Conservation (phyloP, 1,284 basidiomycete genomes). For the Pseudozyma sp. region DNA sequence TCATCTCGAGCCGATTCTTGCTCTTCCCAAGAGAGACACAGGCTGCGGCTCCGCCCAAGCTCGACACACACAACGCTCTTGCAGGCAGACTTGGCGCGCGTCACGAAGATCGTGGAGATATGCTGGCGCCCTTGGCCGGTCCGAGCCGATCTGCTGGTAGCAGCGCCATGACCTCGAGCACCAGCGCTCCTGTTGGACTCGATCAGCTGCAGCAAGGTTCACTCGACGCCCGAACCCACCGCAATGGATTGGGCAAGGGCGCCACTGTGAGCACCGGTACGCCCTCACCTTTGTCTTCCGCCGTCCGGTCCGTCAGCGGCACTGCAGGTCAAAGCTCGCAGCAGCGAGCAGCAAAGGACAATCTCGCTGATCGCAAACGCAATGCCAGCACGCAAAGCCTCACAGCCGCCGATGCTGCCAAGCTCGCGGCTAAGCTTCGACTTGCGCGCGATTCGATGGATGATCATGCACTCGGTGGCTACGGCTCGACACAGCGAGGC, state of each 20-base stretch:
- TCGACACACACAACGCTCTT: constrained; percentile 60
- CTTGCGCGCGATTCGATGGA: constrained; percentile 55
- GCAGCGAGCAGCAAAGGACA: constrained; percentile 17
- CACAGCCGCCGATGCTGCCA: constrained; percentile 59
- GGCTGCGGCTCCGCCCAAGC: constrained; percentile 53
- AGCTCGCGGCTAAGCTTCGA: constrained; percentile 59
- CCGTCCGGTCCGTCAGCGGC: constrained; percentile 11
- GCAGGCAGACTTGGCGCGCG: constrained; percentile 52
- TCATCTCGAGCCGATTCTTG: constrained; percentile 36
- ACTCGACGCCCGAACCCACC: constrained; percentile 17
- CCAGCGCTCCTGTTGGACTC: constrained; percentile 38
- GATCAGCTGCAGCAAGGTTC: constrained; percentile 30
- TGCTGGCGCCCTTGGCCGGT: constrained; percentile 32
- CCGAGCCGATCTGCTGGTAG: constrained; percentile 26
- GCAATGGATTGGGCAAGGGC: constrained; percentile 26
- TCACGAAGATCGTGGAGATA: constrained; percentile 49
- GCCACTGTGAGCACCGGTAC: constrained; percentile 15
- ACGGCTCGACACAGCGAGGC: constrained; percentile 20
- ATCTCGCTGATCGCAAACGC: constrained; percentile 28
- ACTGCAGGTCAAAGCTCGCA: constrained; percentile 11
- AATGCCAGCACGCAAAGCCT: constrained; percentile 54
- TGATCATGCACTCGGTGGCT: constrained; percentile 33
- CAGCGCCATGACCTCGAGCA: constrained; percentile 41
- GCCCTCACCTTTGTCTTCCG: constrained; percentile 30
- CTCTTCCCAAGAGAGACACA: constrained; percentile 45